Base-by-base conservation (phyloP, 768 basidiomycete species). In the Agrocybe pediades region DNA sequence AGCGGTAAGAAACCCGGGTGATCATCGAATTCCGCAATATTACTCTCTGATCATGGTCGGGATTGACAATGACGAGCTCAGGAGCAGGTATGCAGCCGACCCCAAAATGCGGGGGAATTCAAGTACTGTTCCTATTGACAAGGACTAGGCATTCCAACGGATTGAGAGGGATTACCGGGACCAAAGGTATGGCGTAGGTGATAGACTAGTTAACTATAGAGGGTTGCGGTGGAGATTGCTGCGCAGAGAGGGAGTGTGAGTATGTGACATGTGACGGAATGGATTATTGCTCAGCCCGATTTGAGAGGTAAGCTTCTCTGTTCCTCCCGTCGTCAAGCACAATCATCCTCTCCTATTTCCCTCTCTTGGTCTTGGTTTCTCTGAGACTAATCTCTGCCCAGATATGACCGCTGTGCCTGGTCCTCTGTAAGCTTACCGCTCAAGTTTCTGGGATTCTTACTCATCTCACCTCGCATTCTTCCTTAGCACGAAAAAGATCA, bases 401-500 rank as follows among this genome's bases (percentile, higher is more conserved):
- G 19, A 53, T 55, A 82, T 82, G 81, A 73, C 78, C 55, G 73
- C 74, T n/a, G 70, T 74, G 60, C 73, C 75, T 49, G 70, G 71
- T 57, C 72, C 74, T 60, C 66, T 77, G 81, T 81, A 63, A 62
- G 80, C 46, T 40, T 29, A 24, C 24, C 13, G 39, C 49, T 23
- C 41, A 3, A 6, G 13, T 19, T 11, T 41, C 16, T 41, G 41
- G 46, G 17, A 46, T 45, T 42, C 16, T 49, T 21, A 30, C 57
- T 26, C 46, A 50, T 41, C 49, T 17, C 49, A 24, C 46, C 29
- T 43, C 51, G 39, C 56, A 44, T 42, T 29, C 33, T 17, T 36
- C 49, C 25, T 30, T 54, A 80, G 83, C 63, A 80, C 77, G 58
- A 88, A 88, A 80, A 87, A 86, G 76, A 88, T 92, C 57, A 82